These are phyloP conservation scores for Penicillium vulpinum DNA, from an alignment of 2,329 filamentous ascomycete species.

Conservation along the genomic window DNA sequence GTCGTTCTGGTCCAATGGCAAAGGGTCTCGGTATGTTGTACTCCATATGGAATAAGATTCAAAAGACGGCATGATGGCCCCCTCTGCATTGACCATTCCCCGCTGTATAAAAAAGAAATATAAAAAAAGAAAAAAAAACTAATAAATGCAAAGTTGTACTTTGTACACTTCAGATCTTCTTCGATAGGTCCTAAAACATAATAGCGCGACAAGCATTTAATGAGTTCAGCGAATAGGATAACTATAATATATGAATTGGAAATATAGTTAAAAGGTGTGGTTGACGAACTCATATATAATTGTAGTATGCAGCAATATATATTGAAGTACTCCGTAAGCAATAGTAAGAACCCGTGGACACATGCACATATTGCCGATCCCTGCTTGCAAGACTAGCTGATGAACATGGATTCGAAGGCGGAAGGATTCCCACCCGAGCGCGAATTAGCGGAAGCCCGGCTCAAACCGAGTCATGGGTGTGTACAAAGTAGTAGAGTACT, in stretches of 20 bases:
- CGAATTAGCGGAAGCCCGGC: background rate
- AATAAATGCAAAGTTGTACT: slow-evolving; percentile 12
- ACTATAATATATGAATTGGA: too few relatives aligned
- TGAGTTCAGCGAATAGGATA: background rate
- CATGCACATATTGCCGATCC: slow-evolving; percentile 13
- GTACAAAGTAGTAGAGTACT: too few relatives aligned
- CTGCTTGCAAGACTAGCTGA: background rate
- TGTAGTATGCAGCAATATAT: too few relatives aligned
- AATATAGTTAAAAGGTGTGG: too few relatives aligned
- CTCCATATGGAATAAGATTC: background rate
- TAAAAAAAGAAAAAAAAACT: background rate
- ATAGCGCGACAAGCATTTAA: background rate
- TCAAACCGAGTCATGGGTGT: background rate
- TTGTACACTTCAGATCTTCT: slow-evolving; percentile 13
- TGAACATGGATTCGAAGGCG: background rate
- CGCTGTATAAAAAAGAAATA: slow-evolving; percentile 3
- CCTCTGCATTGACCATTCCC: slow-evolving; percentile 16
- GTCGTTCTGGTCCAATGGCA: background rate
- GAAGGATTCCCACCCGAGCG: background rate
- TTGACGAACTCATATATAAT: too few relatives aligned
- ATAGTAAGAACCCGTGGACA: background rate
- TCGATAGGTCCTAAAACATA: slow-evolving; percentile 3
- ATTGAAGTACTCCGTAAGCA: background rate
- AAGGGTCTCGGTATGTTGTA: background rate
- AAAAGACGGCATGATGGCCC: slow-evolving; percentile 39